Conservation (phyloP, 495 filamentous ascomycete genomes). For the Amorphotheca resinae region DNA sequence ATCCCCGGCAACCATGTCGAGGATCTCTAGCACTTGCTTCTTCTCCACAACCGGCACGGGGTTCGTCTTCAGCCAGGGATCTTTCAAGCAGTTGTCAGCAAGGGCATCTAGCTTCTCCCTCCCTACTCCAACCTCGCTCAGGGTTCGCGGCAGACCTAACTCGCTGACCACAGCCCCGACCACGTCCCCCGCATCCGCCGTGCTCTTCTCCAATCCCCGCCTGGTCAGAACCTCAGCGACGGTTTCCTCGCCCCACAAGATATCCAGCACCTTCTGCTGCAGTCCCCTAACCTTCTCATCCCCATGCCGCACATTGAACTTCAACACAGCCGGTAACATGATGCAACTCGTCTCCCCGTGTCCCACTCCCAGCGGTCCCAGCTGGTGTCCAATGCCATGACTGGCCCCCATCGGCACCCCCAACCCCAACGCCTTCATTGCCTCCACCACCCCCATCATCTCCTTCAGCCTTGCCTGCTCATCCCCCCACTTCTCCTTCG, state of each 20-base stretch:
- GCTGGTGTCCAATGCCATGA: slow-evolving; percentile 57
- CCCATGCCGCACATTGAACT: slow-evolving; percentile 33
- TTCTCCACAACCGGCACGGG: slow-evolving; percentile 24
- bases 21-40: slow-evolving; percentile 25
- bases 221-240: slow-evolving; percentile 31
- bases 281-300: slow-evolving; percentile 30
- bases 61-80: slow-evolving; percentile 26
- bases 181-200: slow-evolving; percentile 23
- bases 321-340: slow-evolving; percentile 46
- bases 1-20: slow-evolving; percentile 21
- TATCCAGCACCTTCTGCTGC: slow-evolving; percentile 34
- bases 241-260: slow-evolving; percentile 34
- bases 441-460: slow-evolving; percentile 21
- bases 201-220: slow-evolving; percentile 24
- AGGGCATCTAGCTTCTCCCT: slow-evolving; percentile 24
- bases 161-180: slow-evolving; percentile 22
- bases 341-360: slow-evolving; percentile 58
- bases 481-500: slow-evolving; percentile 32
- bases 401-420: slow-evolving; percentile 33
- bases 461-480: slow-evolving; percentile 34
- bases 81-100: slow-evolving; percentile 25
- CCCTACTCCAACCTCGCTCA: slow-evolving; percentile 25
- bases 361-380: slow-evolving; percentile 50
- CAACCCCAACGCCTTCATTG: slow-evolving; percentile 18
- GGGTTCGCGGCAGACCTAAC: slow-evolving; percentile 23